A percentile compares a stretch with the other conserved stretches of the same genome.
These are phyloP conservation scores for Nicotiana knightiana DNA, from an alignment of 257 asterid species.

Conservation along the genomic window DNA sequence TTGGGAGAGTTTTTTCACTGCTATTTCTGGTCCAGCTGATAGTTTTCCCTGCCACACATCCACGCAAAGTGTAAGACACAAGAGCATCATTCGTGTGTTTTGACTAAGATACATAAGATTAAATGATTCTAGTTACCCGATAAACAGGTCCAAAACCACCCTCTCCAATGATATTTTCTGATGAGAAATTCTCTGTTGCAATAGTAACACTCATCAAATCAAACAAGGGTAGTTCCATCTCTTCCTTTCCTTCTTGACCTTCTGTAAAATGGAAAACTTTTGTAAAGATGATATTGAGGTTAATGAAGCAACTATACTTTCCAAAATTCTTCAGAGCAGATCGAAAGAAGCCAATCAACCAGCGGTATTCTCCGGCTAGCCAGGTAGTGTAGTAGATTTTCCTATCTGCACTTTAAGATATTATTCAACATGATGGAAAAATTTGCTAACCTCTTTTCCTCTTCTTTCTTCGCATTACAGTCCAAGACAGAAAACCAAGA, in stretches of 20 bases:
- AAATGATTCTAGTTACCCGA: not conserved
- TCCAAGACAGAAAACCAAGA: not conserved
- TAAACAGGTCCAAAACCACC: slow-evolving; percentile 22
- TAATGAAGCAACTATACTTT: not conserved
- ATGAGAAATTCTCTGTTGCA: slow-evolving; percentile 16
- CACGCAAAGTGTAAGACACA: not conserved
- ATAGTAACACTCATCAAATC: not conserved
- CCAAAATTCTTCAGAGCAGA: no score
- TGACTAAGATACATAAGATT: not conserved
- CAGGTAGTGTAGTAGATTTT: not conserved
- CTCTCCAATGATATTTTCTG: slow-evolving; percentile 8
- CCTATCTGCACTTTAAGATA: not conserved
- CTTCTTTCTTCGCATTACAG: not conserved
- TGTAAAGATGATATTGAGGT: not conserved
- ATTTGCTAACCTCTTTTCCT: not conserved
- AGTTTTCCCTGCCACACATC: slow-evolving; percentile 7
- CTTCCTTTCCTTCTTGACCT: not conserved
- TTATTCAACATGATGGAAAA: not conserved
- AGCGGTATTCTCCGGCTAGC: not conserved
- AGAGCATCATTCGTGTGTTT: not conserved
- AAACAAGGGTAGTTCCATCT: slow-evolving; percentile 7
- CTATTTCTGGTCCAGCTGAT: slow-evolving; percentile 8
- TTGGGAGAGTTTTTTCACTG: slow-evolving; percentile 15
- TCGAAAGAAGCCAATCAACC: not conserved
- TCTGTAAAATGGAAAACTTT: not conserved